Evolutionary conservation across 106 monocot genomes (phyloP).

Genomic region (Dendrobium nobile): DNA sequence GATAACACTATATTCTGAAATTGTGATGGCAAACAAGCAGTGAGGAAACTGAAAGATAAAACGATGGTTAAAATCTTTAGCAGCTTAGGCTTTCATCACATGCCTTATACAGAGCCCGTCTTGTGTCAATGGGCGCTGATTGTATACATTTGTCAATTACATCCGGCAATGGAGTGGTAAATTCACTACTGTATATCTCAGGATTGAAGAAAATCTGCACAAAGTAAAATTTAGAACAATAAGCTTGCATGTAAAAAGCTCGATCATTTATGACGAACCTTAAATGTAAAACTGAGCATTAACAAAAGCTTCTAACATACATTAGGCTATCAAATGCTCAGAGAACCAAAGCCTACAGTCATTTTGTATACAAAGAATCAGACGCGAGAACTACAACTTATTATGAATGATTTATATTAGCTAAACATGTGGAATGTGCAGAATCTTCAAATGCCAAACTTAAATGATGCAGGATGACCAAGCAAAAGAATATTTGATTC

Average conservation of each 20-base stretch:
- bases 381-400: not conserved
- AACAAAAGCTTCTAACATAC: not conserved
- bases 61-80: not conserved
- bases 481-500: not conserved
- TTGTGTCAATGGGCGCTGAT: constrained; percentile 88
- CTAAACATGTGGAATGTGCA: not conserved
- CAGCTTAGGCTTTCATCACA: not conserved
- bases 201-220: constrained; percentile 87
- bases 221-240: not conserved
- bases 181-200: constrained; percentile 63
- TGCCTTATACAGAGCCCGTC: constrained; percentile 85
- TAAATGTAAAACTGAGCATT: not conserved
- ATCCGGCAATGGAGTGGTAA: constrained; percentile 49
- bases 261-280: not conserved
- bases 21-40: not conserved
- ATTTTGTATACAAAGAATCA: not conserved
- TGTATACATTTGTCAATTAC: constrained; percentile 83
- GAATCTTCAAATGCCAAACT: not conserved
- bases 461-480: not conserved
- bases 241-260: not conserved
- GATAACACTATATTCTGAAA: constrained; percentile 70
- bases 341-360: not conserved
- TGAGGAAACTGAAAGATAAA: not conserved
- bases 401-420: not conserved
- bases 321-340: not conserved